phyloP scores from a whole-genome alignment of 148 eudicot species.

The Camellia lanceoleosa region DNA sequence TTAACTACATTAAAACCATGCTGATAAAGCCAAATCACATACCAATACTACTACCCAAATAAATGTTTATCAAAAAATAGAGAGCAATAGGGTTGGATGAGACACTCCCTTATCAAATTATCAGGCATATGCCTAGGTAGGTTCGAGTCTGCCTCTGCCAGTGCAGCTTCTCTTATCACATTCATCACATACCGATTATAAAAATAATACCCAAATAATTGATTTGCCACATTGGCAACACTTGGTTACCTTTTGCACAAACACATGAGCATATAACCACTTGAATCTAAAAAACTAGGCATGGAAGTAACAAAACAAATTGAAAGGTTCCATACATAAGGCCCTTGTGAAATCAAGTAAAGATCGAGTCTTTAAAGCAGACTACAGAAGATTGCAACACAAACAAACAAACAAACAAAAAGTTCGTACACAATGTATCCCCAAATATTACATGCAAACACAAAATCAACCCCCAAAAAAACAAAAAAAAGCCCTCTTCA shows the following conservation, averaged over 20 bases:
- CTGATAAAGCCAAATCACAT: neutral
- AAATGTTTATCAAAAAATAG: too few species aligned
- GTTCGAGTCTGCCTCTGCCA: too few species aligned
- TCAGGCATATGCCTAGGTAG: too few species aligned
- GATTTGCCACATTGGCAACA: neutral
- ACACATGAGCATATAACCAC: neutral
- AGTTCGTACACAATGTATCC: conserved; percentile 1
- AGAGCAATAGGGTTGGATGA: too few species aligned
- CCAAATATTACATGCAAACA: neutral
- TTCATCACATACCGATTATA: too few species aligned
- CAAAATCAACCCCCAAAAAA: neutral
- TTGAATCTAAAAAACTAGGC: neutral
- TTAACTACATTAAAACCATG: neutral
- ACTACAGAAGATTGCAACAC: neutral
- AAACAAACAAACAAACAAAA: neutral
- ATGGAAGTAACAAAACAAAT: neutral
- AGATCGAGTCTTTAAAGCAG: neutral
- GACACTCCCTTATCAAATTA: too few species aligned
- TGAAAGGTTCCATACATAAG: neutral
- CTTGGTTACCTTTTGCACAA: neutral
- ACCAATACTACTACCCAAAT: too few species aligned
- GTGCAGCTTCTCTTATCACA: too few species aligned
- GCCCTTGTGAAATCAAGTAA: neutral
- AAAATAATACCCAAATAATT: neutral
- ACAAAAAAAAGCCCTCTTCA: too few species aligned